Conservation (phyloP, 495 filamentous ascomycete genomes). For the Chaetomium fimeti region DNA sequence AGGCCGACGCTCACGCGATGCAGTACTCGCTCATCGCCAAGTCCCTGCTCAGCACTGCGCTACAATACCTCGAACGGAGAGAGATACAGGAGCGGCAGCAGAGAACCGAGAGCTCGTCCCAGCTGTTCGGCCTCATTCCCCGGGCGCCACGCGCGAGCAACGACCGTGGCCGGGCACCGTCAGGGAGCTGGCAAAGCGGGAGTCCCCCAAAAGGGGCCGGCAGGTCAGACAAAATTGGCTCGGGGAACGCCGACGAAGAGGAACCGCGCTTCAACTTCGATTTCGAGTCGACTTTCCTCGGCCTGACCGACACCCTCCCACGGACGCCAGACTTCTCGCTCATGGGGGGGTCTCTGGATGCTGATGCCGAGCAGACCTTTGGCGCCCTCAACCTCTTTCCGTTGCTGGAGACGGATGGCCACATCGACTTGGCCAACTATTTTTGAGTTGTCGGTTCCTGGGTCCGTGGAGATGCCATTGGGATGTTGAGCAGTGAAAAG, state of each 20-base stretch:
- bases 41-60: slow-evolving; percentile 42
- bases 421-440: slow-evolving; percentile 45
- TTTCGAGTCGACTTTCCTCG: slow-evolving; percentile 33
- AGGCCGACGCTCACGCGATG: slow-evolving; percentile 42
- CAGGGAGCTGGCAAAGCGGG: neutral
- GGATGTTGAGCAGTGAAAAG: neutral
- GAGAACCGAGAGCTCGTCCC: slow-evolving; percentile 45
- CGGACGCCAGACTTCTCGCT: slow-evolving; percentile 31
- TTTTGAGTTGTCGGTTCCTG: slow-evolving; percentile 24
- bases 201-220: neutral
- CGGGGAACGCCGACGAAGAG: slow-evolving; percentile 9
- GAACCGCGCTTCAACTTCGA: slow-evolving; percentile 29
- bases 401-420: neutral
- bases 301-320: slow-evolving; percentile 25
- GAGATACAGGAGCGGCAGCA: slow-evolving; percentile 41
- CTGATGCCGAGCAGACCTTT: slow-evolving; percentile 40
- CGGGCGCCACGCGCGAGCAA: neutral
- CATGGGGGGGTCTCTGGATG: slow-evolving; percentile 28
- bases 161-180: neutral
- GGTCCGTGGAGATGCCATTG: neutral
- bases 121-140: slow-evolving; percentile 45
- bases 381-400: slow-evolving; percentile 26
- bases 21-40: slow-evolving; percentile 50
- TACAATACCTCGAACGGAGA: slow-evolving; percentile 40
- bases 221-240: slow-evolving; percentile 12